Evolutionary conservation across 768 basidiomycete species (phyloP), one percentile per base, ranked within the genome.

Genomic region (Coprinellus aureogranulatus): DNA sequence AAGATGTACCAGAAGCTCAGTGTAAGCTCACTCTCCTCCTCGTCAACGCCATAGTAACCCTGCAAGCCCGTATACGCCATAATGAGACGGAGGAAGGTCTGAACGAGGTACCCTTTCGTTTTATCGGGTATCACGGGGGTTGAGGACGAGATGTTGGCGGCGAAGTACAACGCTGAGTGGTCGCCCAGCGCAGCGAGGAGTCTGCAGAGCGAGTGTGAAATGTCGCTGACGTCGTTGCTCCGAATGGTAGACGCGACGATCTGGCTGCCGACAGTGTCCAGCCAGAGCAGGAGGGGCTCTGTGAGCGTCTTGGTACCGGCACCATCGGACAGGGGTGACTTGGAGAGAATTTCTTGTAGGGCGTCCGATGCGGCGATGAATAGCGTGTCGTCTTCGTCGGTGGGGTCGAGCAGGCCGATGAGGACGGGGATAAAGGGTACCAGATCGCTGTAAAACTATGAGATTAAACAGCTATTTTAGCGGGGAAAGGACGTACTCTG

Each of bases 1-100:
- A 96, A 82, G 40, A 92, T 75, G 61, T 92, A 95, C 89, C 95
- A 96, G 64, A 95, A 95, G 1, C 84, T 84, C 2, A 96, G 80
- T 2, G 89, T 89, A 77, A 88, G 81, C 70, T 95, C 92, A 64
- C 90, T 94, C 66, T 90, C 87, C 49, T 92, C 89, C 67, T 95
- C 94, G 47, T 95, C 93, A 0, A 83, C 80, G 1, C 89, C 90
- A 65, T 87, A 92, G 59, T 83, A 85, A 0, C 92, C 92, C 0
- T 86, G 84, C 10, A 76, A 70, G 1, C 85, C 87, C 0, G 91
- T 92, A 59, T 90, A 89, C 18, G 85, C 79, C 20, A 97, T 72
- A 49, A 95, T 68, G 11, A 90, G 69, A 4, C 82, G 79, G 2
- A 98, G 73, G 64, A 90, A 92, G 0, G 77, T 80, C 63, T 94